Evolutionary conservation across 2,329 filamentous ascomycete species (phyloP), one percentile per base, ranked within the genome.

Genomic region (Colletotrichum lindemuthianum): DNA sequence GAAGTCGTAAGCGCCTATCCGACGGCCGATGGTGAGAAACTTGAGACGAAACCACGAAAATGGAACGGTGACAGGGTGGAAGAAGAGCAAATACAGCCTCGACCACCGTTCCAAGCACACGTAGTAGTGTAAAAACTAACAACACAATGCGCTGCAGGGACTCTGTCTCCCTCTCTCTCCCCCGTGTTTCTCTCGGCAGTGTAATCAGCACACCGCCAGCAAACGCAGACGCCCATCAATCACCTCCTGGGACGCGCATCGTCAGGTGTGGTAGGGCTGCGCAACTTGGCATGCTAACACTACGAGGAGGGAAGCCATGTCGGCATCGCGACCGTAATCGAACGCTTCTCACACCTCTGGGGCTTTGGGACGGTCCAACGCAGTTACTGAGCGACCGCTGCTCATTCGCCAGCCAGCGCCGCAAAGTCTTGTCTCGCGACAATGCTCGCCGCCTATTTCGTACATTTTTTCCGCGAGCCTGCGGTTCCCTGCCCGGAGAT

Each of bases 381-480:
- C 24, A 4, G 3, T 58, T 49, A 43, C 36, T 55, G 40, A 24
- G 10, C 8, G 13, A 8, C 11, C 44, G 15, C 15, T 32, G 60
- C 44, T 15, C 49, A 64, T 60, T 60, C 60, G 60, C 24, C 45
- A 7, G 15, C 12, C 33, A n/a, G 24, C 6, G 15, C 32, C 36
- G 32, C 24, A 24, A 24, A 3, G 45, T 16, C 34, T 36, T 51
- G 45, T n/a, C 49, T 64, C 60, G 55, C 60, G 50, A 48, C 33
- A 64, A 59, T 60, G 39, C 56, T 59, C 60, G 60, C 43, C 15
- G 24, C 53, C 53, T 41, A 58, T 37, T 47, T 36, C 12, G 60
- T 41, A 10, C 16, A 32, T 63, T 54, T 59, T n/a, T 13, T 36
- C 59, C 59, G 53, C 33, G 47, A 33, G 60, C n/a, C 60, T 16